Evolutionary conservation across 169 alveolate genomes (phyloP).

Genomic region (Eimeria sp.): DNA sequence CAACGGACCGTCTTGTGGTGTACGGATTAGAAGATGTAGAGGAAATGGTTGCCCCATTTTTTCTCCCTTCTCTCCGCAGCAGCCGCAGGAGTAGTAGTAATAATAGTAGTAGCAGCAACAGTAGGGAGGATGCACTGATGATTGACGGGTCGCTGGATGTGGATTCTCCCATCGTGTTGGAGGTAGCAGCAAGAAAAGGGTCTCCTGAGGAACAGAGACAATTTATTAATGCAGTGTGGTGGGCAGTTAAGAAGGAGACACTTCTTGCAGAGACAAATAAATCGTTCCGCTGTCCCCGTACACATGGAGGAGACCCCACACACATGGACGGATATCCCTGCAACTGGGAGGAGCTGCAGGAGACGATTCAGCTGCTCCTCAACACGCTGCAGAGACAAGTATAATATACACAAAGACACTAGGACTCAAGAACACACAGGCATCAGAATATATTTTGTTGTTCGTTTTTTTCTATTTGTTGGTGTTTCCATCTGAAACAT

Average conservation of each 20-base stretch:
- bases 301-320: neutral
- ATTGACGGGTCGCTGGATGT: neutral
- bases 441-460: neutral
- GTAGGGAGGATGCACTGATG: neutral
- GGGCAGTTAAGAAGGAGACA: conserved; percentile 33
- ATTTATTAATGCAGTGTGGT: neutral
- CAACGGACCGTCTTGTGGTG: neutral
- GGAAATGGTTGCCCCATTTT: conserved; percentile 51
- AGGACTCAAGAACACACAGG: neutral
- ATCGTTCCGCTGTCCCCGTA: neutral
- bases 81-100: conserved; percentile 27
- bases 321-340: neutral
- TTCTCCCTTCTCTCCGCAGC: conserved; percentile 44
- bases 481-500: too few species aligned
- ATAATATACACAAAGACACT: neutral
- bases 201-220: neutral
- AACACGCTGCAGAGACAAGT: conserved; percentile 8
- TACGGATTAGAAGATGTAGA: conserved; percentile 56
- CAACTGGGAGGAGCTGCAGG: conserved; percentile 1
- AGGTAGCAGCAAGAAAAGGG: conserved; percentile 2
- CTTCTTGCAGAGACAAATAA: neutral
- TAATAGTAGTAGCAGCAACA: conserved; percentile 13
- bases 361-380: neutral
- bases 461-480: too few species aligned
- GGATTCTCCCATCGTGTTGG: neutral